These are phyloP conservation scores for Camellia granthamiana DNA, from an alignment of 148 eudicot species.

Conservation along the genomic window DNA sequence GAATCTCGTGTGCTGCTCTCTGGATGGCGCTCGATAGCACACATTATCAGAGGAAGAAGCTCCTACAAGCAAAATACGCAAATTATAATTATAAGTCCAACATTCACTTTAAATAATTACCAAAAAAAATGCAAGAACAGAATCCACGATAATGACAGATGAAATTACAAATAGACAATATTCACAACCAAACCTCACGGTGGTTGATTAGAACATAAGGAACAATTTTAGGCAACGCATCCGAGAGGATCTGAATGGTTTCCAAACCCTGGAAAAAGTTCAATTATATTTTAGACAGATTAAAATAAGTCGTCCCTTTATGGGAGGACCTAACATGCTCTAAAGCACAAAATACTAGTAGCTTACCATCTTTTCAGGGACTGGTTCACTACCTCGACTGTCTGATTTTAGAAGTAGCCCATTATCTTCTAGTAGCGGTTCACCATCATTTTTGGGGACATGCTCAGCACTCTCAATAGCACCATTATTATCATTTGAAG, in stretches of 20 bases:
- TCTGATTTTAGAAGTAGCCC: constrained; percentile 38
- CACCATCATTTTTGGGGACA: constrained; percentile 30
- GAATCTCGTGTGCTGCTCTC: constrained; percentile 88
- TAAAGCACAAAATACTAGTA: constrained; percentile 11
- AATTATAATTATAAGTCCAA: constrained; percentile 15
- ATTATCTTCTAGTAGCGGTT: constrained; percentile 36
- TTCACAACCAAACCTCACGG: constrained; percentile 67
- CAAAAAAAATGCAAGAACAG: not conserved
- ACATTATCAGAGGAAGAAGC: constrained; percentile 98
- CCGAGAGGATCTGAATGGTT: constrained; percentile 88
- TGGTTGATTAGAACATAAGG: constrained; percentile 96
- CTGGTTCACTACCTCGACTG: constrained; percentile 32
- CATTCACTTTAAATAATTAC: not conserved
- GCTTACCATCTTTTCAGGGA: constrained; percentile 60
- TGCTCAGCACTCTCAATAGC: constrained; percentile 28
- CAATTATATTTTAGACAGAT: constrained; percentile 17
- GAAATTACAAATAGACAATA: not conserved
- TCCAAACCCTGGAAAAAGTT: constrained; percentile 63
- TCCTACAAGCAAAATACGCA: constrained; percentile 46
- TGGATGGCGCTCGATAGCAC: constrained; percentile 99
- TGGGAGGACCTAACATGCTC: not conserved
- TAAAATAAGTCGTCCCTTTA: not conserved
- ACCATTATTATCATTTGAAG: constrained; percentile 34
- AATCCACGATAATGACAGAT: not conserved
- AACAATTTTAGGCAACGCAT: constrained; percentile 95